These are phyloP conservation scores for Marasmius fiardii DNA, from an alignment of 1,284 basidiomycete genomes.

Conservation along the genomic window DNA sequence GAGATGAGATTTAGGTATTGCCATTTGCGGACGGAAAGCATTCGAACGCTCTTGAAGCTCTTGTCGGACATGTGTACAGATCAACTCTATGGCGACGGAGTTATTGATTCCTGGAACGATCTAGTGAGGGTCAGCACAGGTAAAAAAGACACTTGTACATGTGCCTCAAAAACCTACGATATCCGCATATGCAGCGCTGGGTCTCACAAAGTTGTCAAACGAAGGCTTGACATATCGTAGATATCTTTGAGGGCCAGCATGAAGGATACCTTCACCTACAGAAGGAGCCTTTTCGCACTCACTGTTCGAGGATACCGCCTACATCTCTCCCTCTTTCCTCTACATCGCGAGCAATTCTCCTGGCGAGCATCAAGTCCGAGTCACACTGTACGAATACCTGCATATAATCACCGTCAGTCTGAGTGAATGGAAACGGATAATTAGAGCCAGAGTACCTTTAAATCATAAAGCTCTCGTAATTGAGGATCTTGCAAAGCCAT, in stretches of 20 bases:
- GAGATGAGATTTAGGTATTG: constrained; percentile 39
- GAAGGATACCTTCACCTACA: not conserved
- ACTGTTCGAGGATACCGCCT: constrained; percentile 89
- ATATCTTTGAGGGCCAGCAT: constrained; percentile 49
- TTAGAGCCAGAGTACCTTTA: constrained; percentile 62
- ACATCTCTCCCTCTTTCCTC: constrained; percentile 86
- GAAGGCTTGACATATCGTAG: constrained; percentile 91
- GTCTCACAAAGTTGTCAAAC: constrained; percentile 94
- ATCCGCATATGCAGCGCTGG: constrained; percentile 84
- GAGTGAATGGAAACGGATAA: constrained; percentile 5
- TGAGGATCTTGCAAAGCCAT: constrained; percentile 83
- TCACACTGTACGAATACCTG: constrained; percentile 88
- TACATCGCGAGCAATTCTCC: constrained; percentile 86
- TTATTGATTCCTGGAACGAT: constrained; percentile 91
- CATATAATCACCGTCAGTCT: not conserved
- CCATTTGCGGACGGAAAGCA: constrained; percentile 73
- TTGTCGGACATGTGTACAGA: constrained; percentile 86
- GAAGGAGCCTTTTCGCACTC: constrained; percentile 20
- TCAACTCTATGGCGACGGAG: constrained; percentile 88
- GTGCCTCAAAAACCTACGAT: constrained; percentile 52
- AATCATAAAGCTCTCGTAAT: constrained; percentile 82
- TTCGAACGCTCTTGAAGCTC: constrained; percentile 80
- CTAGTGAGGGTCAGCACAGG: constrained; percentile 34
- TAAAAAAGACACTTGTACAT: not conserved
- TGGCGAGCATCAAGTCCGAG: constrained; percentile 94